Conservation (phyloP, 2,329 filamentous ascomycete genomes). For the Myriosclerotinia duriaeana region DNA sequence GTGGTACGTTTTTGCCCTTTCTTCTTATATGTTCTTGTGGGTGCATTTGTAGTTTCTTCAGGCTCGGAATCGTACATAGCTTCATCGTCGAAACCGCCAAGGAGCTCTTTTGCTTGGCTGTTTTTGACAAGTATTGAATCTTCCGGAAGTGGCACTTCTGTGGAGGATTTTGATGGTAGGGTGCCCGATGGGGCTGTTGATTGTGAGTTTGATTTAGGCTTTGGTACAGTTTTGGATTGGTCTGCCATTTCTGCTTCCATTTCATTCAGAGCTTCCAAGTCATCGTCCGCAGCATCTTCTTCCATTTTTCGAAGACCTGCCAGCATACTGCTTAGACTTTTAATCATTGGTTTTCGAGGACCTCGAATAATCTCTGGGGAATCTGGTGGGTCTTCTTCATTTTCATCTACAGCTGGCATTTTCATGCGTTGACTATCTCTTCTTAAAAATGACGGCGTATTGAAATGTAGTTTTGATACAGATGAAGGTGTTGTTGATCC, state of each 20-base stretch:
- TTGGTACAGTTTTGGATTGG: neutral
- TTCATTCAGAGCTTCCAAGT: constrained; percentile 72
- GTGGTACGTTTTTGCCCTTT: constrained; percentile 81
- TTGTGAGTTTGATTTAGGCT: constrained; percentile 28
- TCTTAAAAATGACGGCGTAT: constrained; percentile 70
- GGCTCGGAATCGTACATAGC: constrained; percentile 54
- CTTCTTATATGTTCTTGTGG: constrained; percentile 70
- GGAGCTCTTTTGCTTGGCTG: constrained; percentile 43
- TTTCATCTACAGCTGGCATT: constrained; percentile 57
- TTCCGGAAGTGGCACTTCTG: constrained; percentile 31
- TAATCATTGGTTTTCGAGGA: constrained; percentile 61
- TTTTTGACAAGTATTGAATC: constrained; percentile 48
- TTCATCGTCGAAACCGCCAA: constrained; percentile 66
- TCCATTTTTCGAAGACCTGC: constrained; percentile 68
- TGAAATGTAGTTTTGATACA: constrained; percentile 57
- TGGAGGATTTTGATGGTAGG: neutral
- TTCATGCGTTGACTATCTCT: constrained; percentile 47
- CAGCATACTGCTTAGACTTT: constrained; percentile 73
- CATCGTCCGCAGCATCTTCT: constrained; percentile 69
- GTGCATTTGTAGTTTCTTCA: constrained; percentile 43
- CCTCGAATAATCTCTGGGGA: constrained; percentile 50
- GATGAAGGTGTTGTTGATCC: constrained; percentile 50
- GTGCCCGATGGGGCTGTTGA: constrained; percentile 26
- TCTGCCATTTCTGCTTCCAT: constrained; percentile 54
- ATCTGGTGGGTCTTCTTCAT: constrained; percentile 50